Base-by-base conservation (phyloP, 805 yeast species). In the Candida gorgasii region DNA sequence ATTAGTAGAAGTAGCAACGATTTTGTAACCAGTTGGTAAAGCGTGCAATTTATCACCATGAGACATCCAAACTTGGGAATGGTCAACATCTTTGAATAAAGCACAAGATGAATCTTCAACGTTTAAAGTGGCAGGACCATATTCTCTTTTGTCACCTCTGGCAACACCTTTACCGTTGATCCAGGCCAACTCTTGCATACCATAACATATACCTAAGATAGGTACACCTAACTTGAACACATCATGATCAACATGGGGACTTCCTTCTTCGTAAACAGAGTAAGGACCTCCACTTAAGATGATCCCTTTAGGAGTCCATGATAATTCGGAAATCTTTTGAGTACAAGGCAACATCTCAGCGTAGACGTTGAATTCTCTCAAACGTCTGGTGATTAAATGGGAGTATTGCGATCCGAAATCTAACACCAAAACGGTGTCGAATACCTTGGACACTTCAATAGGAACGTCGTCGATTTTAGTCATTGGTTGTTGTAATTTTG, bases 291-390 rank as follows among this genome's bases (percentile, higher is more conserved):
- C 99, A 36, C 97, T 89, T 49, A 93, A 74, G 60, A 93, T 93
- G 46, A 93, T 84, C 72, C 99, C 99, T 65, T 84, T 87, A 54
- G 99, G 99, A 63, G 81, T 90, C 95, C 97, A 93, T 46, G 82
- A 69, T 57, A 93, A 78, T 54, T 92, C 97, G 42, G 84, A 64
- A 62, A 93, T 92, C 75, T 93, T 93, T 72, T 95, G 99, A 42
- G 99, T 93, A 73, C 99, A 93, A 54, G 99, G 99, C 51, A 93
- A 79, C 99, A 93, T 93, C 73, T 93, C 99, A 53, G 99, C 98
- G 68, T 93, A 93, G 53, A 93, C 92, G 67, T 93, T 89, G 76
- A 90, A 87, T 69, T 93, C 99, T 78, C 99, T 88, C 56, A 93
- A 79, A 72, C 99, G 87, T 72, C 99, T 86, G 48, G 97, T 90